These are phyloP conservation scores for Didymosphaeria variabile DNA, from an alignment of 2,329 filamentous ascomycete genomes.

Conservation along the genomic window DNA sequence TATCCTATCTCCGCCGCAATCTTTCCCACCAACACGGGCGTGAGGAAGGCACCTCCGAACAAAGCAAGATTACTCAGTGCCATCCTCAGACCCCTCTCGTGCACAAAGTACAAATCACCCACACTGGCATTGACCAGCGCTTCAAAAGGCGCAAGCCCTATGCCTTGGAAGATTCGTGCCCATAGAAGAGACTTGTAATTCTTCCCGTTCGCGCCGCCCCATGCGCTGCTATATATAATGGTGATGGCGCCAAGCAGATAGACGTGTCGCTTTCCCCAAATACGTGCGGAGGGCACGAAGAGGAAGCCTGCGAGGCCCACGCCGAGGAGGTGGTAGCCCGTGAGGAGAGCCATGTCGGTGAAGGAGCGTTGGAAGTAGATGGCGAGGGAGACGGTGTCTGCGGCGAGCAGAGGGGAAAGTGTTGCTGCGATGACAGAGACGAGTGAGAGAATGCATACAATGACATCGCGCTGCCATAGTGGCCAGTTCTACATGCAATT, in stretches of 20 bases:
- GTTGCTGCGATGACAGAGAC: slow-evolving; percentile 84
- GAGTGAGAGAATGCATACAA: slow-evolving; percentile 80
- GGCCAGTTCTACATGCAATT: slow-evolving; percentile 74
- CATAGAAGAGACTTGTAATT: slow-evolving; percentile 78
- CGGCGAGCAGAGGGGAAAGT: slow-evolving; percentile 85
- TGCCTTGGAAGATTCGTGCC: slow-evolving; percentile 84
- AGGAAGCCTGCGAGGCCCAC: slow-evolving; percentile 83
- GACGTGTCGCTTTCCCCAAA: slow-evolving; percentile 92
- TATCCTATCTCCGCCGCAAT: slow-evolving; percentile 81
- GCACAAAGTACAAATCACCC: slow-evolving; percentile 90
- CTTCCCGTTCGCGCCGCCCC: slow-evolving; percentile 75
- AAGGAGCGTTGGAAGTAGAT: slow-evolving; percentile 72
- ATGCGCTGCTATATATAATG: slow-evolving; percentile 76
- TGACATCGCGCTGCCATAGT: slow-evolving; percentile 82
- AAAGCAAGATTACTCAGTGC: slow-evolving; percentile 77
- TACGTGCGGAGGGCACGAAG: slow-evolving; percentile 84
- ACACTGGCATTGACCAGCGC: slow-evolving; percentile 88
- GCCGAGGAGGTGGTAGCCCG: slow-evolving; percentile 86
- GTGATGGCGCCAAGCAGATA: slow-evolving; percentile 81
- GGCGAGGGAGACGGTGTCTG: slow-evolving; percentile 82
- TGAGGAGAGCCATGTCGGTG: slow-evolving; percentile 81
- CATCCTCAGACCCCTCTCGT: slow-evolving; percentile 86
- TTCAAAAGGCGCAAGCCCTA: slow-evolving; percentile 89
- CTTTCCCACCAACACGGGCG: slow-evolving; percentile 89
- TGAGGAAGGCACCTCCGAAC: slow-evolving; percentile 77